Conservation (phyloP, 2,329 filamentous ascomycete species). For the Neonectria neomacrospora region DNA sequence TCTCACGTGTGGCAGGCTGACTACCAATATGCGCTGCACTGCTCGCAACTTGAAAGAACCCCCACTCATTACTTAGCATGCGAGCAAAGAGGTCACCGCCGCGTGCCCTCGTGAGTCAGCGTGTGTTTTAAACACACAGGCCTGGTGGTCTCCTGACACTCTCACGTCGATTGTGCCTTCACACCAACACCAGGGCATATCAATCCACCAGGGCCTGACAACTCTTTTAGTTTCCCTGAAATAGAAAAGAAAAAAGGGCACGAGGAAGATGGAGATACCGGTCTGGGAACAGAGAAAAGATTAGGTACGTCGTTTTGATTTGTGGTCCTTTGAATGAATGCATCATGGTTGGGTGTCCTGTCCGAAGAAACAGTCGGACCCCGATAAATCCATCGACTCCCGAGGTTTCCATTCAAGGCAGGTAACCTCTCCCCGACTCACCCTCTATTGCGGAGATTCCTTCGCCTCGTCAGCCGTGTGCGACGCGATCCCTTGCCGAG, state of each 20-base stretch:
- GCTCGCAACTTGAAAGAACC: not conserved
- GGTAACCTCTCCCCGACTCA: not conserved
- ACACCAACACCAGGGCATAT: not conserved
- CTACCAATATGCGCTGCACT: not conserved
- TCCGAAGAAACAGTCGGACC: not conserved
- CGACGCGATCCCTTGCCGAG: conserved; percentile 7
- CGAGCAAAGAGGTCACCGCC: conserved; percentile 1
- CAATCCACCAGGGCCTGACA: not conserved
- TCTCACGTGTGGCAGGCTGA: not conserved
- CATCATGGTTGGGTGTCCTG: not conserved
- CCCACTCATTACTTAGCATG: not conserved
- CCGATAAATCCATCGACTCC: not conserved
- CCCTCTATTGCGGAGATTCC: not conserved
- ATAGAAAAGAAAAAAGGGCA: not conserved
- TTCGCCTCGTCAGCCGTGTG: not conserved
- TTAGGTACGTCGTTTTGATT: not conserved
- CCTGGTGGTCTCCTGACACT: conserved; percentile 3
- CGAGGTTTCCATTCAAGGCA: no score
- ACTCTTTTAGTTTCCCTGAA: not conserved
- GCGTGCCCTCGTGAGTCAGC: conserved; percentile 10
- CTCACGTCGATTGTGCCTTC: not conserved
- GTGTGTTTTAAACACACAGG: not conserved
- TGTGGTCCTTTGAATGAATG: not conserved
- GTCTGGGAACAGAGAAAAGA: not conserved
- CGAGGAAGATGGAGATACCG: not conserved